A percentile compares a stretch with the other conserved stretches of the same genome.
Conservation (phyloP, 768 basidiomycete genomes). For the Cubamyces sp. region DNA sequence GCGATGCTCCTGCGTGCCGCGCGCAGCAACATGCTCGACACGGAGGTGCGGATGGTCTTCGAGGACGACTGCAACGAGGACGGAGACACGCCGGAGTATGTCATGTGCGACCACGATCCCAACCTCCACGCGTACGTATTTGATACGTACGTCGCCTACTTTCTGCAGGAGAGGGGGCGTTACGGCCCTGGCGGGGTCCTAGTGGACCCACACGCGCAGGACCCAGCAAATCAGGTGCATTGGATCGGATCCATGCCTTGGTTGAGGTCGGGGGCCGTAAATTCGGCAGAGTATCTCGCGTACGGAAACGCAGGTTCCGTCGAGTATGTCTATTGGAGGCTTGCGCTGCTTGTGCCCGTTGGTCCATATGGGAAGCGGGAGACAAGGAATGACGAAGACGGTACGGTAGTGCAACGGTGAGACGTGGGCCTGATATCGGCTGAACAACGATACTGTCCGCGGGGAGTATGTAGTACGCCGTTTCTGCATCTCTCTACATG, state of each 20-base stretch:
- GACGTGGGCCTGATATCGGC: too few species aligned
- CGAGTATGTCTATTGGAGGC: neutral
- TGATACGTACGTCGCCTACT: too few species aligned
- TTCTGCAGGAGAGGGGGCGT: too few species aligned
- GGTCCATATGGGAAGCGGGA: neutral
- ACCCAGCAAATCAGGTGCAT: neutral
- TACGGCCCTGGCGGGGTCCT: too few species aligned
- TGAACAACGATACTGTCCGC: too few species aligned
- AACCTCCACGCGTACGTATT: too few species aligned
- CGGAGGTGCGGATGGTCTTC: constrained; percentile 6
- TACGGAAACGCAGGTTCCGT: neutral
- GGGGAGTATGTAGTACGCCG: too few species aligned
- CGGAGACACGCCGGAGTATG: neutral
- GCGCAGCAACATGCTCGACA: constrained; percentile 1
- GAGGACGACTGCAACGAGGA: neutral
- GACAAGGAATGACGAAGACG: too few species aligned
- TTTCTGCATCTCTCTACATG: too few species aligned
- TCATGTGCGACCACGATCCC: too few species aligned
- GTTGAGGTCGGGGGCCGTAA: neutral
- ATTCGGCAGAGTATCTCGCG: neutral
- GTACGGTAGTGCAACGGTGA: too few species aligned
- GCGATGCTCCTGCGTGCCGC: constrained; percentile 8
- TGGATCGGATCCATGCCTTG: neutral
- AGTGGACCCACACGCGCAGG: too few species aligned
- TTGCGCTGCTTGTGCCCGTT: neutral